These are phyloP conservation scores for Boletus rubescentipes DNA, from an alignment of 768 basidiomycete genomes.

Conservation along the genomic window DNA sequence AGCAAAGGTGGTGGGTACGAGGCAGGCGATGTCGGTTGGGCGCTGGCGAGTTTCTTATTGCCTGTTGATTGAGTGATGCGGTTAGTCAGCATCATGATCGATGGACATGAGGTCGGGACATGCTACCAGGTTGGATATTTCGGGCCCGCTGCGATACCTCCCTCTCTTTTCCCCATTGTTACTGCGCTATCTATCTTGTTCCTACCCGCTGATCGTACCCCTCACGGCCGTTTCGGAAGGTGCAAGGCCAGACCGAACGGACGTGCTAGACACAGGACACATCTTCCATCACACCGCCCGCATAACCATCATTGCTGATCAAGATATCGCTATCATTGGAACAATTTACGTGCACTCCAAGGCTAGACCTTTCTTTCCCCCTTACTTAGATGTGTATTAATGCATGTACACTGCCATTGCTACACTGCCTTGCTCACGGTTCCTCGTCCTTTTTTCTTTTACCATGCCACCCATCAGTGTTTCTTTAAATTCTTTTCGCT, in stretches of 20 bases:
- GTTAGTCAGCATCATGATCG: conserved; percentile 4
- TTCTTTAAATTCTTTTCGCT: neutral
- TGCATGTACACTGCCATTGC: conserved; percentile 3
- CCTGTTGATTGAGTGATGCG: conserved; percentile 43
- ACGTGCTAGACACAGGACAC: conserved; percentile 5
- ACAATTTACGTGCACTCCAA: conserved; percentile 1
- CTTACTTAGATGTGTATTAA: conserved; percentile 15
- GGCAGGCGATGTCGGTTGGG: conserved; percentile 67
- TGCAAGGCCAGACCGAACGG: conserved; percentile 3
- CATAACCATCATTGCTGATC: conserved; percentile 1
- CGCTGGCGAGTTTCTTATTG: conserved; percentile 76
- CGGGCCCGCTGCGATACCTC: conserved; percentile 16
- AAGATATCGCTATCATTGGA: neutral
- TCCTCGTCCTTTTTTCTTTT: neutral
- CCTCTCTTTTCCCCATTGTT: neutral
- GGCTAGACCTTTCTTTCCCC: neutral
- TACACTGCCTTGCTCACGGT: neutral
- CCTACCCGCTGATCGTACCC: conserved; percentile 1
- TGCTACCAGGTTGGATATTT: conserved; percentile 3
- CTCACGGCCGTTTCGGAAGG: conserved; percentile 5
- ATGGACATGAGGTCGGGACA: conserved; percentile 3
- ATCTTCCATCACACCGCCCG: neutral
- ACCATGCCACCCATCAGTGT: neutral
- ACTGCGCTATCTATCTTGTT: conserved; percentile 15
- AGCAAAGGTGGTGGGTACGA: conserved; percentile 24